phyloP scores from a whole-genome alignment of 345 rosid genomes.

The Populus deltoides region DNA sequence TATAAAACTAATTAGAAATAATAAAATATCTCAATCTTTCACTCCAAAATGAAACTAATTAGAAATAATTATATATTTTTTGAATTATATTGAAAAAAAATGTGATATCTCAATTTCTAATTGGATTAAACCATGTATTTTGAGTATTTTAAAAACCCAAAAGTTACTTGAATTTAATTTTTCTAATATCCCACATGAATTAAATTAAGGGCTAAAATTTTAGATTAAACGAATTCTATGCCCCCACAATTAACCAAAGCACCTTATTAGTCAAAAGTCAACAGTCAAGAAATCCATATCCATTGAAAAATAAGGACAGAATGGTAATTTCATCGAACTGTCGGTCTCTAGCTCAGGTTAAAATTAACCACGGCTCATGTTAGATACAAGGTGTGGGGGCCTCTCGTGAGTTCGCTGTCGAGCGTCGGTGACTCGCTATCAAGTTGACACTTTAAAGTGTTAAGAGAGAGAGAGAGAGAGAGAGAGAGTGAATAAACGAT shows the following conservation, averaged over 20 bases:
- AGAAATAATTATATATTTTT: no score
- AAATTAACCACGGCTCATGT: slow-evolving; percentile 41
- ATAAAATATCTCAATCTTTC: no score
- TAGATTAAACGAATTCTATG: not conserved
- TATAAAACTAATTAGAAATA: no score
- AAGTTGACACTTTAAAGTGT: slow-evolving; percentile 28
- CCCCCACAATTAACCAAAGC: not conserved
- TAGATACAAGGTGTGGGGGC: slow-evolving; percentile 28
- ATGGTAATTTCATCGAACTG: slow-evolving; percentile 39
- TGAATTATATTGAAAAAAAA: no score
- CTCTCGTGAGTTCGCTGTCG: slow-evolving; percentile 30
- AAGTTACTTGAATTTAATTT: no score
- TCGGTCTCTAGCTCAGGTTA: slow-evolving; percentile 65
- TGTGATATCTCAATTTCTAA: no score
- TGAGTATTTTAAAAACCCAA: no score
- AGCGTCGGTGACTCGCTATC: slow-evolving; percentile 82
- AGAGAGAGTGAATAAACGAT: not conserved
- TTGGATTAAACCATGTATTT: no score
- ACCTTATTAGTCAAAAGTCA: not conserved
- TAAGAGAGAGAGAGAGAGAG: slow-evolving; percentile 8
- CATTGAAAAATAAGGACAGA: slow-evolving; percentile 9
- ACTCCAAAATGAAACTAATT: no score
- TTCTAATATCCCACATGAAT: no score
- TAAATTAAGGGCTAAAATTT: not conserved
- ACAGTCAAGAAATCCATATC: not conserved